Base-by-base conservation (phyloP, 2,329 filamentous ascomycete genomes). In the Phyllosticta paracitricarpa region DNA sequence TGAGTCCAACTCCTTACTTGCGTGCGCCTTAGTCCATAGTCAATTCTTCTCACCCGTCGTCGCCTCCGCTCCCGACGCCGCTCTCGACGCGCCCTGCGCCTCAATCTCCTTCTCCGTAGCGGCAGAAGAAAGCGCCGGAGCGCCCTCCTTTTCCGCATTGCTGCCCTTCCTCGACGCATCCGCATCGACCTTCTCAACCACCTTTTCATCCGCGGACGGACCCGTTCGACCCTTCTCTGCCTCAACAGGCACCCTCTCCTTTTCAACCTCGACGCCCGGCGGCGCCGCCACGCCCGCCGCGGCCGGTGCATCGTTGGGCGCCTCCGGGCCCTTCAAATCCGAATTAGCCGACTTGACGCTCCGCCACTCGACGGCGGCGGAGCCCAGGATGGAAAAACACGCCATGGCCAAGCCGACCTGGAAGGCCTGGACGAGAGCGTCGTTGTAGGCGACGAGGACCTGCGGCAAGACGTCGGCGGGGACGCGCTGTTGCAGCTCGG, bases 361-460 rank as follows among this genome's bases (percentile, higher is more conserved):
- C 70, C 78, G 82, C 85, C 85, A 89, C 73, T 89, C 82, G 65
- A 89, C 80, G 3, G 76, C 72, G 0, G 78, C 66, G 0, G 80
- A 77, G 0, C 83, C 85, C 6, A 14, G 86, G 48, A 24, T 87
- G 75, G 4, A 78, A 79, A 12, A 86, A 61, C 10, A 76, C 75
- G 0, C 78, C 77, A 67, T 85, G 73, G 2, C 81, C 79, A 86
- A 73, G 1, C 78, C 80, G 6, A 89, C 82, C 63, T 82, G 81
- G 68, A 88, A 89, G 0, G 81, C 80, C 61, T 79, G 73, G 2
- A 78, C 78, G 33, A 90, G 71, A 0, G 85, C 78, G 25, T 75
- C 69, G 68, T 89, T 89, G 73, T 89, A 82, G 1, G 76, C 69
- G 0, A 73, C 69, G 62, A 81, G 79, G 24, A 92, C 76, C 53